Base-by-base conservation (phyloP, 345 rosid species). In the Citrus australasica region DNA sequence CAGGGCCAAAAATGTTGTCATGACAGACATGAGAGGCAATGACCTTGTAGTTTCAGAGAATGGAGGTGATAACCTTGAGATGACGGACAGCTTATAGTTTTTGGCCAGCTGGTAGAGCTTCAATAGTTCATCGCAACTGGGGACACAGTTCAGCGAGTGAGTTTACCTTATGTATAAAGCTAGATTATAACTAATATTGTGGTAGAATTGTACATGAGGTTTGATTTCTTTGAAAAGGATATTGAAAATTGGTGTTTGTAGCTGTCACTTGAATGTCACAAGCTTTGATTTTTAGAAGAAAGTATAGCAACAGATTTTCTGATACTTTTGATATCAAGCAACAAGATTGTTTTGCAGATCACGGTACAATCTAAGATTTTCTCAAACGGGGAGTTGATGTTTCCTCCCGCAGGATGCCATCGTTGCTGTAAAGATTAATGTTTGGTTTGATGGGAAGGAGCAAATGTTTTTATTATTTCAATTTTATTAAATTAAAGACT, bases 1-100 rank as follows among this genome's bases (percentile, higher is more conserved):
- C 42, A 79, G 66, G 58, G 74, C 78, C 6, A 83, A 85, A 63
- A 21, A 10, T 13, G 59, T 62, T 64, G 70, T 77, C 4, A 76
- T 56, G 58, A 25, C 71, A 40, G 38, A 64, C 67, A 63, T 17
- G 1, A 11, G 8, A 62, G 35, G 30, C 21, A 28, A 62, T 28
- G 14, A 62, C 66, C 66, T 62, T 28, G 17, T 62, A 3, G 22
- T 62, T 2, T 25, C 21, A 4, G 66, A 62, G 32, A 27, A 62
- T 27, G 67, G 37, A 62, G 67, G 21, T 14, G 14, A 28, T 28
- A 28, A 11, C 6, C 16, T 62, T 62, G 67, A 9, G 8, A 16
- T 62, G 67, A 62, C 9, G 10, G 76, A 59, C 71, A 40, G 40
- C 73, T 48, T 71, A 67, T 59, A n/a, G 21, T 28, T 3, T 48